phyloP scores from a whole-genome alignment of 2,329 filamentous ascomycete species.

The Cytospora schulzeri region DNA sequence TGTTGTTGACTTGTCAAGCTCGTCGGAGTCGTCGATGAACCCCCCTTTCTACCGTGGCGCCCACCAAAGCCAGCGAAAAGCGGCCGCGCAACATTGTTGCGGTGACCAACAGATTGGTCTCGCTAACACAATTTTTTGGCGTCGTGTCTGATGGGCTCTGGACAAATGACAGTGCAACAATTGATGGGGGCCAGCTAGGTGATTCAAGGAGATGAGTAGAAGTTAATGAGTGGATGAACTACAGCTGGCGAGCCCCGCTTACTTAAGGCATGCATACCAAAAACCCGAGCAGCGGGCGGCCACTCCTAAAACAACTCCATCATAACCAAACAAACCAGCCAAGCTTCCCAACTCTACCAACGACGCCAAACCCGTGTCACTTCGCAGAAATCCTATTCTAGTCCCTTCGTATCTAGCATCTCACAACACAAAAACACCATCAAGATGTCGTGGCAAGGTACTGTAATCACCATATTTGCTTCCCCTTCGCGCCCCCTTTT shows the following conservation, averaged over 20 bases:
- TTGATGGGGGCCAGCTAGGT: not conserved
- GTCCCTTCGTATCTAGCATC: constrained; percentile 24
- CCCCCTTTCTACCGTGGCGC: not conserved
- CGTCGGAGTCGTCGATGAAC: constrained; percentile 1
- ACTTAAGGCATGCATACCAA: constrained; percentile 26
- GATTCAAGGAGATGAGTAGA: constrained; percentile 14
- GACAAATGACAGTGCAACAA: not conserved
- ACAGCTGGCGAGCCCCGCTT: constrained; percentile 25
- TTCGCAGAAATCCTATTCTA: constrained; percentile 11
- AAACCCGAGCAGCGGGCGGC: constrained; percentile 20
- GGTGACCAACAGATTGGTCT: not conserved
- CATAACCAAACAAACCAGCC: constrained; percentile 10
- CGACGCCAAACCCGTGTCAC: constrained; percentile 8
- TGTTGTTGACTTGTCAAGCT: constrained; percentile 16
- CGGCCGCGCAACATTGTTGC: not conserved
- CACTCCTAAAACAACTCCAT: constrained; percentile 21
- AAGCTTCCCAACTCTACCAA: constrained; percentile 15
- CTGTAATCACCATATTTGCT: constrained; percentile 17
- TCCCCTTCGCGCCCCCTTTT: constrained; percentile 30
- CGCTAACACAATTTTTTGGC: not conserved
- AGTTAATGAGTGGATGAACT: constrained; percentile 13
- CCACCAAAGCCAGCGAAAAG: not conserved
- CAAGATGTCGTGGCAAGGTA: constrained; percentile 78
- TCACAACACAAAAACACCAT: constrained; percentile 24
- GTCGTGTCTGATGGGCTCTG: not conserved